Evolutionary conservation across 305 asterid species (phyloP), one percentile per base, ranked within the genome.

Genomic region (Fraxinus xanthoxyloides): DNA sequence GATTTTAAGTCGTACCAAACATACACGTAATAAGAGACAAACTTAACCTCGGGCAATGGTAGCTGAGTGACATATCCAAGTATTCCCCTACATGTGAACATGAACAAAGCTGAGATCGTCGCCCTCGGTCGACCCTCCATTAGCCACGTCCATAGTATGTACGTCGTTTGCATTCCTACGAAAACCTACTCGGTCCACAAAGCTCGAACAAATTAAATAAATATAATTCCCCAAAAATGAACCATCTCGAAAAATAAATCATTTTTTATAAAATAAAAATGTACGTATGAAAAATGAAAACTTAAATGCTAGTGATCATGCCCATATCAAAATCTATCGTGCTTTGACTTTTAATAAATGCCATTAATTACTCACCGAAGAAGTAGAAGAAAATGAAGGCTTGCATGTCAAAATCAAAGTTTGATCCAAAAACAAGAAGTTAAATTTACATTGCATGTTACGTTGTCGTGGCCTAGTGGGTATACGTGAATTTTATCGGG

Each of bases 71-170:
- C 89, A 82, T 95, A 95, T 78, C 99, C 98, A 73, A 94, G 96
- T 85, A 95, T 89, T 79, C 99, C 99, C 51, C 99, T 85, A 80
- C 92, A 92, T 35, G 99, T 95, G 93, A 95, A 95, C 99, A 95
- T 95, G 91, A 89, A 95, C 51, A 94, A 77, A 21, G 97, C 92
- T 1, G 99, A 84, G 1, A 94, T 94, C 0, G 97, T 93, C 15
- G 97, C 90, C 82, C 99, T 85, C 0, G 97, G 93, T 12, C 99
- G 86, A 0, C 99, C 99, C 87, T 95, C 99, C 7, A 95, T 86
- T 34, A 94, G 56, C 92, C 92, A 95, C 21, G 92, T 89, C 95
- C 97, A 92, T 36, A 92, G 24, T n/a, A 95, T 94, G 75, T 95
- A 95, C 31, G 80, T 72, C 67, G 95, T 89, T 85, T 94, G 97